Evolutionary conservation across 2,329 filamentous ascomycete genomes (phyloP).

Genomic region (Teratosphaeria epicoccoides): DNA sequence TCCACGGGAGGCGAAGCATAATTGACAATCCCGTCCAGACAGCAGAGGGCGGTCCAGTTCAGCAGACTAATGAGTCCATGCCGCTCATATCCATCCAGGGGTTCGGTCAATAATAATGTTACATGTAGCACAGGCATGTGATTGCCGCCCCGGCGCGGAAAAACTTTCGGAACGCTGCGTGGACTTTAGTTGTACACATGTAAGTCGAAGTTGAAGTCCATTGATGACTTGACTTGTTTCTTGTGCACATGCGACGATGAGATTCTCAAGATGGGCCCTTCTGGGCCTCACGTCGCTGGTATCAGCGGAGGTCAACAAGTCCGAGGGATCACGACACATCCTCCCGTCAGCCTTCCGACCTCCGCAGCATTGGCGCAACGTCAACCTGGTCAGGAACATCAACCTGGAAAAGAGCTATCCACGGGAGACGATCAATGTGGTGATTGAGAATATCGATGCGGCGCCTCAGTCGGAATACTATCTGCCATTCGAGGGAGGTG

Average conservation of each 20-base stretch:
- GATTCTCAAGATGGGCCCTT: conserved; percentile 21
- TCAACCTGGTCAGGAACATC: conserved; percentile 78
- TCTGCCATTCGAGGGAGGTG: conserved; percentile 67
- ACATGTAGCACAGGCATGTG: background rate
- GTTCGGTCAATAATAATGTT: too few relatives aligned
- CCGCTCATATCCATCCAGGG: too few relatives aligned
- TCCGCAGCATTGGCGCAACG: conserved; percentile 85
- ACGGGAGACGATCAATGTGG: conserved; percentile 84
- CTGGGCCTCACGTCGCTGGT: conserved; percentile 45
- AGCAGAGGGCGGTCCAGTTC: background rate
- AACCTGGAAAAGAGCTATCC: conserved; percentile 89
- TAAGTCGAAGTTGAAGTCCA: background rate
- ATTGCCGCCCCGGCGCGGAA: background rate
- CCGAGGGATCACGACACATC: conserved; percentile 42
- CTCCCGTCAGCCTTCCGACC: conserved; percentile 57
- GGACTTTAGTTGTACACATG: background rate
- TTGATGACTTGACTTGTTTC: background rate
- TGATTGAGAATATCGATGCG: conserved; percentile 76
- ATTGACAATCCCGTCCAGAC: too few relatives aligned
- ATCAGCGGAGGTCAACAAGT: conserved; percentile 48
- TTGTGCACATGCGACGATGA: conserved; percentile 14
- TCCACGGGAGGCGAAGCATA: background rate
- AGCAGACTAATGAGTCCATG: background rate
- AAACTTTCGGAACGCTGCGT: background rate
- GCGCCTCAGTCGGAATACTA: conserved; percentile 82